Evolutionary conservation across 2,329 filamentous ascomycete species (phyloP).

Genomic region (Ambrosiella xylebori): DNA sequence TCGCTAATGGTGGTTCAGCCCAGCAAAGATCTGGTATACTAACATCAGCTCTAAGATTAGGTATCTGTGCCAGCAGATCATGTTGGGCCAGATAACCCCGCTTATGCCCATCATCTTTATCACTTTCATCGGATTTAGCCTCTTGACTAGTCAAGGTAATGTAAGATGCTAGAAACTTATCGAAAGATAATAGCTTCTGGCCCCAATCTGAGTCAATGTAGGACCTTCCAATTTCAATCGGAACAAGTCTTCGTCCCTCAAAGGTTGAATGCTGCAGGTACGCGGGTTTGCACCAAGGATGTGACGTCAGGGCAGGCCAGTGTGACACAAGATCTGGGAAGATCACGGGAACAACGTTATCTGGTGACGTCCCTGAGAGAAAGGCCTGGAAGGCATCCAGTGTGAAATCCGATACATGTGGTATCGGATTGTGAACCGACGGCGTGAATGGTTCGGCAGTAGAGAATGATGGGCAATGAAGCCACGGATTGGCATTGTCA

Average conservation of each 20-base stretch:
- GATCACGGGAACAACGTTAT: constrained; percentile 41
- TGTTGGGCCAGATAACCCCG: constrained; percentile 84
- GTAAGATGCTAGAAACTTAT: constrained; percentile 47
- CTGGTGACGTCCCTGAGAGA: constrained; percentile 25
- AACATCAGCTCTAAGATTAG: constrained; percentile 58
- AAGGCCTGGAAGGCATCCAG: constrained; percentile 45
- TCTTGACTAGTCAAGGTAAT: constrained; percentile 22
- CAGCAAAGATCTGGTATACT: constrained; percentile 72
- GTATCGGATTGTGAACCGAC: constrained; percentile 25
- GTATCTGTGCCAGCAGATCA: constrained; percentile 70
- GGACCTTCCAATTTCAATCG: constrained; percentile 69
- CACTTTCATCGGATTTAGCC: too few species aligned
- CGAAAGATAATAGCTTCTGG: constrained; percentile 62
- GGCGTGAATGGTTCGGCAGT: constrained; percentile 22
- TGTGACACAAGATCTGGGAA: constrained; percentile 45
- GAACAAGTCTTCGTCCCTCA: constrained; percentile 60
- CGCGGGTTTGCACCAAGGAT: constrained; percentile 52
- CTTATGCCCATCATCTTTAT: neutral
- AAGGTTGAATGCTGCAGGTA: constrained; percentile 66
- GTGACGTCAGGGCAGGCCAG: constrained; percentile 60
- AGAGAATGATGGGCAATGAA: constrained; percentile 6
- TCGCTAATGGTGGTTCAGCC: constrained; percentile 42
- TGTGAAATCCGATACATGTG: constrained; percentile 27
- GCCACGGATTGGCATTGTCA: neutral
- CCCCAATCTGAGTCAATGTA: constrained; percentile 79